Evolutionary conservation across 1,284 basidiomycete species (phyloP).

Genomic region (Irpex sp.): DNA sequence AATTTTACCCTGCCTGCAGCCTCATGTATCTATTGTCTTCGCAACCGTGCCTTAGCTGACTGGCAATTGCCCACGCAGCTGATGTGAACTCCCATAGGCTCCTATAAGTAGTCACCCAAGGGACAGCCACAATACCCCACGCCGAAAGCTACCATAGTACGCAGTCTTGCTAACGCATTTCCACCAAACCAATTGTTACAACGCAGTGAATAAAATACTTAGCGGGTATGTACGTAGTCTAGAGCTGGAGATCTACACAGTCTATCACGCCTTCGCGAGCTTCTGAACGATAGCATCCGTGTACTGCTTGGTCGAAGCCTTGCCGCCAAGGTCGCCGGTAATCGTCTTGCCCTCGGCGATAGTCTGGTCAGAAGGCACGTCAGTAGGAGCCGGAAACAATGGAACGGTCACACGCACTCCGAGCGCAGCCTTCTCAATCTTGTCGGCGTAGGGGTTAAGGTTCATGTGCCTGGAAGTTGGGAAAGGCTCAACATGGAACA

Average conservation of each 20-base stretch:
- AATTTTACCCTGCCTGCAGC: background rate
- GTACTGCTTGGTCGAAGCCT: constrained; percentile 84
- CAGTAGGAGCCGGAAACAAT: constrained; percentile 14
- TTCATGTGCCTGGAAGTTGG: constrained; percentile 81
- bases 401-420: constrained; percentile 43
- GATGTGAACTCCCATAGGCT: background rate
- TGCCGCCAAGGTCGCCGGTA: constrained; percentile 92
- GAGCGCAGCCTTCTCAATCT: constrained; percentile 91
- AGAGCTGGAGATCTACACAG: constrained; percentile 11
- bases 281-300: constrained; percentile 84
- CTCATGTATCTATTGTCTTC: constrained; percentile 9
- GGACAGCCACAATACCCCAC: background rate
- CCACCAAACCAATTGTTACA: background rate
- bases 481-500: constrained; percentile 18
- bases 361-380: constrained; percentile 52
- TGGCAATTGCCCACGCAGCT: background rate
- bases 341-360: constrained; percentile 93
- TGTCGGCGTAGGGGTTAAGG: constrained; percentile 80
- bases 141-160: background rate
- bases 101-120: background rate
- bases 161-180: background rate
- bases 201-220: constrained; percentile 7
- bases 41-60: constrained; percentile 10
- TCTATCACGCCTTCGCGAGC: constrained; percentile 45
- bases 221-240: constrained; percentile 19